phyloP scores from a whole-genome alignment of 768 basidiomycete genomes.

The Phylloporus rhodoxanthus region DNA sequence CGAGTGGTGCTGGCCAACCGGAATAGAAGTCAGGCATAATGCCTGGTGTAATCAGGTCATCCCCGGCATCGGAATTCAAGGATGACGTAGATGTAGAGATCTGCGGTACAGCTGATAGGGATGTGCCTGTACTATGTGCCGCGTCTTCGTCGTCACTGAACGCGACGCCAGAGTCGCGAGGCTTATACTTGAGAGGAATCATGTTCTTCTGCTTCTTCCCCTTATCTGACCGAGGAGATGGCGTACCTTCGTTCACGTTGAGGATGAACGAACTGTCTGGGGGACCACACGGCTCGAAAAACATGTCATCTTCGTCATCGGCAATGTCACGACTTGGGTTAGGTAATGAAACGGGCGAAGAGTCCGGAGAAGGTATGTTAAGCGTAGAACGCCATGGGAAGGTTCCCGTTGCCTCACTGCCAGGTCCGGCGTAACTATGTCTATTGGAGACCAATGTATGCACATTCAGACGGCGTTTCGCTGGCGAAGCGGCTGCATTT shows the following conservation, averaged over 20 bases:
- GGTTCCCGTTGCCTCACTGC: conserved; percentile 27
- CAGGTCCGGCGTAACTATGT: conserved; percentile 61
- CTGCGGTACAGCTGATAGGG: conserved; percentile 41
- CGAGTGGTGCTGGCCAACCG: conserved; percentile 54
- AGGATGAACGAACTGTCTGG: conserved; percentile 51
- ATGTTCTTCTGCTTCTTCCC: conserved; percentile 22
- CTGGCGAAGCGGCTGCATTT: conserved; percentile 7
- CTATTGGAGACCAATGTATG: conserved; percentile 40
- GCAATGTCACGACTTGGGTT: conserved; percentile 25
- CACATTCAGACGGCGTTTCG: conserved; percentile 4
- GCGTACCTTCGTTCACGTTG: conserved; percentile 50
- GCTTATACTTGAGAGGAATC: conserved; percentile 63
- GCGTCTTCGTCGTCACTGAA: conserved; percentile 55
- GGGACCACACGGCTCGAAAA: conserved; percentile 43
- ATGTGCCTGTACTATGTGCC: conserved; percentile 11
- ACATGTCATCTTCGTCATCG: conserved; percentile 51
- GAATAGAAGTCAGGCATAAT: conserved; percentile 47
- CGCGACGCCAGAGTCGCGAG: conserved; percentile 61
- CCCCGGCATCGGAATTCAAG: conserved; percentile 49
- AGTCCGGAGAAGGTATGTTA: conserved; percentile 42
- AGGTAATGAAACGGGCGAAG: conserved; percentile 39
- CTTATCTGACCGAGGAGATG: conserved; percentile 45
- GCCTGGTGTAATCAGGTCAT: conserved; percentile 68
- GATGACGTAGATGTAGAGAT: conserved; percentile 63
- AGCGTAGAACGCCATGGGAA: conserved; percentile 36